These are phyloP conservation scores for Quercus agrifolia DNA, from an alignment of 306 rosid species.

Conservation along the genomic window DNA sequence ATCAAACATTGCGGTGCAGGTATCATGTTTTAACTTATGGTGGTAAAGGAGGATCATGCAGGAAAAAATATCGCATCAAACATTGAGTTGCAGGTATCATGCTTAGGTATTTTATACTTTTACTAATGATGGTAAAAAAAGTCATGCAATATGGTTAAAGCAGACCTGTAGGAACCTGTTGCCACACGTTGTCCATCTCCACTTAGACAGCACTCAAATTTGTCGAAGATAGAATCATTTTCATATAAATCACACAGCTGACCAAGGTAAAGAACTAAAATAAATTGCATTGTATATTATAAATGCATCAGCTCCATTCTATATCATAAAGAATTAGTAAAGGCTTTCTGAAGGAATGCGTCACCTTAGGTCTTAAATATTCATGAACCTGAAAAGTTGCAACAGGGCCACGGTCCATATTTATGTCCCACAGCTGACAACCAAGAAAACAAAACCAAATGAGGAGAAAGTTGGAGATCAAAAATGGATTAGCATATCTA, in stretches of 20 bases:
- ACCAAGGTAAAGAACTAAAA: constrained; percentile 19
- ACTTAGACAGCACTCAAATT: constrained; percentile 96
- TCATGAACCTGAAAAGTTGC: constrained; percentile 62
- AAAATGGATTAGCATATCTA: neutral
- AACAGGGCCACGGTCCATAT: constrained; percentile 64
- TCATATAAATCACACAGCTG: constrained; percentile 96
- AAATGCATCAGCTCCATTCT: neutral
- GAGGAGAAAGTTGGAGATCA: neutral
- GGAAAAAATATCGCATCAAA: constrained; percentile 7
- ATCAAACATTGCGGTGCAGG: neutral
- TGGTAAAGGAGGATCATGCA: neutral
- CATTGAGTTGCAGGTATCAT: neutral
- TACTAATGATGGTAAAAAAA: neutral
- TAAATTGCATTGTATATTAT: neutral
- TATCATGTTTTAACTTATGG: neutral
- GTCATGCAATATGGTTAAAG: neutral
- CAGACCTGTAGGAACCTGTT: constrained; percentile 97
- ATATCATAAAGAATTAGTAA: neutral
- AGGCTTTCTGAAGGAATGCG: constrained; percentile 6
- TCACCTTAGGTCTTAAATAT: constrained; percentile 90
- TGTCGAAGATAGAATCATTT: constrained; percentile 92
- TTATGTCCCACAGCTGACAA: constrained; percentile 56
- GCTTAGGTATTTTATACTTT: neutral
- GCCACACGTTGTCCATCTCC: constrained; percentile 87
- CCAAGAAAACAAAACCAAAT: neutral